Evolutionary conservation across 1,284 basidiomycete species (phyloP), one percentile per base, ranked within the genome.

Genomic region (Cryptococcus floricola): DNA sequence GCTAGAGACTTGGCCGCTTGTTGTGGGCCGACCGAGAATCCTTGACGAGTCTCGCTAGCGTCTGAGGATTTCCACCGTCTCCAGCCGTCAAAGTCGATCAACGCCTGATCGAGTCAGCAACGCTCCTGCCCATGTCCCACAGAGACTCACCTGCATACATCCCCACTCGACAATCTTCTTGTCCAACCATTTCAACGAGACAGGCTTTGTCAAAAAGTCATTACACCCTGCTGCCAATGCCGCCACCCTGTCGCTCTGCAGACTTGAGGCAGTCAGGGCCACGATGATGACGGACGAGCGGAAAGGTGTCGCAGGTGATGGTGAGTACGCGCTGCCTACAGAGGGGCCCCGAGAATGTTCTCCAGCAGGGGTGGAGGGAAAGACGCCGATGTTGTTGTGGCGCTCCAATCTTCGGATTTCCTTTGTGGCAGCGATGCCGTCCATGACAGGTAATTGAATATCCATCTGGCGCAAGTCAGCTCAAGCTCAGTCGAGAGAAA

Each of bases 81-180:
- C 77, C 76, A 78, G 10, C 77, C 77, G 34, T 78, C 77, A 56
- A 78, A 78, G 54, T 78, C 77, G 61, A 78, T 77, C 50, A 78
- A 59, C 1, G 76, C 75, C 71, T 76, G 14, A n/a, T n/a, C 23
- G 25, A 27, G 44, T 60, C 52, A 65, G 62, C 50, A 10, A n/a
- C 16, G 31, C 27, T 42, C 39, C 16, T 50, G 39, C 13, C 27
- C 16, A 34, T 34, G 31, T 34, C n/a, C 23, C 23, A 48, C 5
- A 5, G 31, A 41, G 4, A 62, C 74, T 58, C 51, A 73, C 74
- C 67, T 77, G 76, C 75, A 78, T 78, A 54, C 76, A 80, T 4
- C 82, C 95, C 96, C 96, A 99, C 75, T 99, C 96, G 60, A 96
- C 89, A 67, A 98, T 94, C 81, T 99, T 99, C 80, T 88, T 91